Percentiles rank a stretch among this genome's conserved stretches.
Conservation (phyloP, 2,329 filamentous ascomycete genomes). For the Pseudogymnoascus destructans region DNA sequence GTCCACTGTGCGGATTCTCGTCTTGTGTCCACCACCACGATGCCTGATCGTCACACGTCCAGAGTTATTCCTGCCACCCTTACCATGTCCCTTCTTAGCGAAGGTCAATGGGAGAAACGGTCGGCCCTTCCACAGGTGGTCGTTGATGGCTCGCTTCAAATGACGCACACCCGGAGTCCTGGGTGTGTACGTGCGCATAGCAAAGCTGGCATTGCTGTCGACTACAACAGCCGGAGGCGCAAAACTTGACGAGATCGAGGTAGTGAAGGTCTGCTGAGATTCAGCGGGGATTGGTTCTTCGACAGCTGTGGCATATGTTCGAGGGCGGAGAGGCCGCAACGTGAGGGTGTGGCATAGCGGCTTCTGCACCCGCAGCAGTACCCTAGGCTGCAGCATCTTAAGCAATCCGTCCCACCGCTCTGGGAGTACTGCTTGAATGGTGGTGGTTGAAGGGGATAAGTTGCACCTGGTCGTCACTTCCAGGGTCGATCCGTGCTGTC, state of each 20-base stretch:
- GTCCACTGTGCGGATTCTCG: slow-evolving; percentile 83
- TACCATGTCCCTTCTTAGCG: slow-evolving; percentile 81
- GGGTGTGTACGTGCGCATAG: slow-evolving; percentile 77
- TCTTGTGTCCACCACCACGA: slow-evolving; percentile 81
- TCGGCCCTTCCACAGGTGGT: slow-evolving; percentile 91
- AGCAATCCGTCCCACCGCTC: slow-evolving; percentile 5
- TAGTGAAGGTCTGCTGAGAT: slow-evolving; percentile 27
- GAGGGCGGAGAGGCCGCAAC: slow-evolving; percentile 31
- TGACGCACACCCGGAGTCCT: slow-evolving; percentile 87
- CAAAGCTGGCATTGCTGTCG: slow-evolving; percentile 27
- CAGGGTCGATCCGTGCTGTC: slow-evolving; percentile 6
- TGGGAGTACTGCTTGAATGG: slow-evolving; percentile 12
- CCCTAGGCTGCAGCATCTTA: slow-evolving; percentile 52
- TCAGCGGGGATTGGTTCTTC: slow-evolving; percentile 27
- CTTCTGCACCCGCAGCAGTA: slow-evolving; percentile 37
- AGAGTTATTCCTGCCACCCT: slow-evolving; percentile 82
- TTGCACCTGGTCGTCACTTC: slow-evolving; percentile 1
- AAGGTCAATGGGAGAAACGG: slow-evolving; percentile 74
- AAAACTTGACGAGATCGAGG: slow-evolving; percentile 26
- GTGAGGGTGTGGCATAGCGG: slow-evolving; percentile 35
- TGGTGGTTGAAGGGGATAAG: slow-evolving; percentile 9
- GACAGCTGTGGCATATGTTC: slow-evolving; percentile 39
- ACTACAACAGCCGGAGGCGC: slow-evolving; percentile 33
- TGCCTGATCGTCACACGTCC: slow-evolving; percentile 82
- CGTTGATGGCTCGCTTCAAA: slow-evolving; percentile 82